Percentiles rank a stretch among this genome's conserved stretches.
Evolutionary conservation across 169 alveolate genomes (phyloP).

Genomic region (Plasmodium vivax): DNA sequence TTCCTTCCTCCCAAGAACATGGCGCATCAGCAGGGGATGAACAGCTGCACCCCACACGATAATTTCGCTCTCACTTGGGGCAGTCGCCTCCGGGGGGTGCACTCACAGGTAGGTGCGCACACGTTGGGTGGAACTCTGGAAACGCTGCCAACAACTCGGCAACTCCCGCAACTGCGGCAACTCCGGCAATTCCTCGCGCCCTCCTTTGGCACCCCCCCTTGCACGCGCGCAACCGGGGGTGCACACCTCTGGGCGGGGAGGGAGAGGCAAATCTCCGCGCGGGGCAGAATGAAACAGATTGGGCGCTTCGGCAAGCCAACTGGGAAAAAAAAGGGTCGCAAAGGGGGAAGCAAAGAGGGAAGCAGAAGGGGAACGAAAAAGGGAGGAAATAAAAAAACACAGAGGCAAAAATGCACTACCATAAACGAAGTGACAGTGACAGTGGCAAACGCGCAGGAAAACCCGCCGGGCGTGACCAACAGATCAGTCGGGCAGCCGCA

Average conservation of each 20-base stretch:
- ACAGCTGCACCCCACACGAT: not conserved
- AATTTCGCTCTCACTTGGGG: not conserved
- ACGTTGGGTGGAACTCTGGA: too few species aligned
- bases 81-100: not conserved
- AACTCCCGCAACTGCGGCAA: too few species aligned
- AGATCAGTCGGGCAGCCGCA: not conserved
- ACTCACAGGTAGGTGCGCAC: not conserved
- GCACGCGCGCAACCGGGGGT: not conserved
- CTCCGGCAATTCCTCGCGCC: not conserved
- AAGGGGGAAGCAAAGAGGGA: not conserved
- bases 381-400: not conserved
- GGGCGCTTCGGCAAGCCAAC: not conserved
- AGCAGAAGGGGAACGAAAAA: not conserved
- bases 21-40: not conserved
- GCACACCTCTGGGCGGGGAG: not conserved
- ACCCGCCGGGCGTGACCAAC: not conserved
- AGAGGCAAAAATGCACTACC: not conserved
- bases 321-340: not conserved
- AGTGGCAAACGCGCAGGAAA: not conserved
- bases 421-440: too few species aligned
- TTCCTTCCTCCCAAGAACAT: not conserved
- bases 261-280: not conserved
- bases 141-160: too few species aligned
- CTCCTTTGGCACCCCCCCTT: not conserved
- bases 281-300: not conserved